Base-by-base conservation (phyloP, 805 yeast genomes). In the fission yeast (Schizosaccharomyces pombe) region DNA sequence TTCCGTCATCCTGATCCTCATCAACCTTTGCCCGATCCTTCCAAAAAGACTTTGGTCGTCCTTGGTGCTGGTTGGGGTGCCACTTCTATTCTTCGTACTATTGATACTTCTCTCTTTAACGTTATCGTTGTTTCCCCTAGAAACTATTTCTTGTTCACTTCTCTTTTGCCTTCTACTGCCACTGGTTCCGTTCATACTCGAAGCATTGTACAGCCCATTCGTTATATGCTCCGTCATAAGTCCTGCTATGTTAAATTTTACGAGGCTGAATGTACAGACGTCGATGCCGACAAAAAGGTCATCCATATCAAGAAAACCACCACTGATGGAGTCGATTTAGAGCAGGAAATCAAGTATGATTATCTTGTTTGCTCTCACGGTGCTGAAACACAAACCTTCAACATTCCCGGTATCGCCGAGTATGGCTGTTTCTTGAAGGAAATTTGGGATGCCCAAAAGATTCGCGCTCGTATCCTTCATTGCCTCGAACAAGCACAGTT, bases 111-210 rank as follows among this genome's bases (percentile, higher is more conserved):
- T 52, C 72, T 80, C 66, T 87, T 85, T 70, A 85, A 89, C 65
- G 95, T 87, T 53, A 78, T 85, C 53, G 79, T 87, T 56, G 82
- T 87, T 52, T 85, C 95, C 47, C 96, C 97, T 58, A 78, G 96
- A 72, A 89, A 87, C 73, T 89, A 85, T 73, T 61, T 87, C 70
- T 73, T 87, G 62, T 87, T 89, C 75, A 87, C 97, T 56, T 96
- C 97, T n/a, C 72, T 87, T 65, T 74, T 87, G 62, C 96, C 97
- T 52, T 83, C 94, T 28, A 83, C 89, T 60, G 94, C 96, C 56
- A 87, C 94, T 39, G 96, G 96, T 59, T 83, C 95, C 54, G 78
- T 85, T 57, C 43, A 52, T 19, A 32, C 28, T 16, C 72, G 85
- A 57, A 70, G 73, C 57, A 72, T 79, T 56, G 74, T 79, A 26